Conservation (phyloP, 2,329 filamentous ascomycete species). For the Berkeleyomyces basicola region DNA sequence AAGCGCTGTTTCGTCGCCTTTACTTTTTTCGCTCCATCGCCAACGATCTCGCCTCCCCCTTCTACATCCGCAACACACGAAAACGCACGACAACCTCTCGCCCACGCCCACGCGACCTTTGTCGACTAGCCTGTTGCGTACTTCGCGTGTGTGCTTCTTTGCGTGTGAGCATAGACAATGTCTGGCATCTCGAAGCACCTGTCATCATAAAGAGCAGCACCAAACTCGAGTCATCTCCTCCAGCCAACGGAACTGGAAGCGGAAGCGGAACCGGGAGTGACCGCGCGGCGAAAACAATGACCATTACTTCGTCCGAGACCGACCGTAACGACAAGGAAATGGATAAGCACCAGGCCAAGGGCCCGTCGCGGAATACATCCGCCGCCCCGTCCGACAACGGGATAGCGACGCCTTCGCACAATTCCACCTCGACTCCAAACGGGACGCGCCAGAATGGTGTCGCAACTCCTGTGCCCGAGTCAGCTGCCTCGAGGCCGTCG, state of each 20-base stretch:
- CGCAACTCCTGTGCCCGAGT: constrained; percentile 26
- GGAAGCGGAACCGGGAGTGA: neutral
- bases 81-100: neutral
- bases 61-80: neutral
- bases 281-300: neutral
- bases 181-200: constrained; percentile 2
- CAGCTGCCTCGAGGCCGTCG: constrained; percentile 46
- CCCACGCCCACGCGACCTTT: neutral
- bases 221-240: neutral
- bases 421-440: constrained; percentile 25
- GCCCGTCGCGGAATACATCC: constrained; percentile 1
- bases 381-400: constrained; percentile 16
- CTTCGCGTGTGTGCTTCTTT: neutral
- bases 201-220: constrained; percentile 8
- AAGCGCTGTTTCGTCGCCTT: neutral
- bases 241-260: neutral
- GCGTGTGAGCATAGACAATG: neutral
- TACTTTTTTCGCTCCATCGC: neutral
- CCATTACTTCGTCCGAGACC: neutral
- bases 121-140: neutral
- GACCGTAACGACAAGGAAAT: neutral
- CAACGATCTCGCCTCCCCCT: neutral
- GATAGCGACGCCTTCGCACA: constrained; percentile 25
- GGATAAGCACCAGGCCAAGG: neutral
- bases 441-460: constrained; percentile 30